phyloP scores from a whole-genome alignment of 768 basidiomycete genomes.

The Sistotremastrum suecicum region DNA sequence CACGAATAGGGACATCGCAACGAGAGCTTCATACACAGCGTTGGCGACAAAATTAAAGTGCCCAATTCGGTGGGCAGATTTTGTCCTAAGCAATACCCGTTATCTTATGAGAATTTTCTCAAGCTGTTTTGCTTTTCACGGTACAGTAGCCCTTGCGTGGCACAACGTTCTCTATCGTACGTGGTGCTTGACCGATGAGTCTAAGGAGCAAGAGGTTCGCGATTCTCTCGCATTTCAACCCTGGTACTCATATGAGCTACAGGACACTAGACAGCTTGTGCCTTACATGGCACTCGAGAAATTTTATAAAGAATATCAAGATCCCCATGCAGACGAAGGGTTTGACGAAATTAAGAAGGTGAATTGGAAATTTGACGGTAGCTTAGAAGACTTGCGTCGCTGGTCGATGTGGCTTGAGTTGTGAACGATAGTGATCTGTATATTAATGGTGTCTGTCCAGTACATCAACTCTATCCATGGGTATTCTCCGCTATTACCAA shows the following conservation, averaged over 20 bases:
- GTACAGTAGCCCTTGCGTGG: constrained; percentile 70
- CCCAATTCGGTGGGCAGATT: constrained; percentile 34
- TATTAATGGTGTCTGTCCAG: too few relatives aligned
- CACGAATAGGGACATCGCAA: constrained; percentile 68
- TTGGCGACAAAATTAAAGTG: constrained; percentile 42
- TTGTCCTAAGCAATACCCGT: not conserved
- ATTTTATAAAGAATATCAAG: constrained; percentile 50
- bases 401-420: constrained; percentile 70
- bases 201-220: constrained; percentile 1
- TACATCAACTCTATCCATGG: too few relatives aligned
- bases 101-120: not conserved
- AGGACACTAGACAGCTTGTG: constrained; percentile 37
- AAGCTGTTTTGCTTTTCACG: constrained; percentile 67
- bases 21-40: constrained; percentile 58
- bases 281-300: constrained; percentile 46
- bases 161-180: constrained; percentile 91
- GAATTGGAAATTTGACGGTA: constrained; percentile 71
- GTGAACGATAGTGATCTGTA: too few relatives aligned
- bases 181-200: constrained; percentile 18
- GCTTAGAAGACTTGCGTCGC: constrained; percentile 46
- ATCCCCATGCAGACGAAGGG: constrained; percentile 55
- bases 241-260: not conserved
- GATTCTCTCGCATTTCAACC: not conserved
- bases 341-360: constrained; percentile 64
- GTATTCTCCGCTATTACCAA: too few relatives aligned